Percentiles rank a stretch among this genome's conserved stretches.
These are phyloP conservation scores for Paraconiothyrium sp. DNA, from an alignment of 2,329 filamentous ascomycete genomes.

Conservation along the genomic window DNA sequence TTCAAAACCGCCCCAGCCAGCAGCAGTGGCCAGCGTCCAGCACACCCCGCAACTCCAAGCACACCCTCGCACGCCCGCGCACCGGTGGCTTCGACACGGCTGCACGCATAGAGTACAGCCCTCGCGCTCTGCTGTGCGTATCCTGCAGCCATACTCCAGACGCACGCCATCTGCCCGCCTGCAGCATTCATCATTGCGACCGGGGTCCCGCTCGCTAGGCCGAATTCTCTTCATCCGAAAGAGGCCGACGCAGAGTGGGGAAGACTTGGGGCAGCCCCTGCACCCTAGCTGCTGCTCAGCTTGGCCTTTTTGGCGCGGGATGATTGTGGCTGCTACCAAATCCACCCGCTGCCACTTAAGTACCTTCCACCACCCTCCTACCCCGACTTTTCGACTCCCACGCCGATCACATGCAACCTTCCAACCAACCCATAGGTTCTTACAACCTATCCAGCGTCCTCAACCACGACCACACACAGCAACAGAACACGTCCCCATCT, in stretches of 20 bases:
- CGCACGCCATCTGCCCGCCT: slow-evolving; percentile 32
- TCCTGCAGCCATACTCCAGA: slow-evolving; percentile 19
- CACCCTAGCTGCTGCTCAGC: slow-evolving; percentile 20
- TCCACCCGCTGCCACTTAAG: background rate
- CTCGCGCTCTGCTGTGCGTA: slow-evolving; percentile 8
- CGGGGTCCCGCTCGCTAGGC: slow-evolving; percentile 27
- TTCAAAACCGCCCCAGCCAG: background rate
- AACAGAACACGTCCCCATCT: slow-evolving; percentile 17
- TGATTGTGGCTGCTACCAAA: background rate
- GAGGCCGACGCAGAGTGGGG: background rate
- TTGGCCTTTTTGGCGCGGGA: slow-evolving; percentile 30
- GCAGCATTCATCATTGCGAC: slow-evolving; percentile 25
- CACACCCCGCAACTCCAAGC: slow-evolving; percentile 3
- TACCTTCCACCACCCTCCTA: slow-evolving; percentile 48
- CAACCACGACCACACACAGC: slow-evolving; percentile 42
- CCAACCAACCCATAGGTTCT: slow-evolving; percentile 47
- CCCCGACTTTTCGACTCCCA: slow-evolving; percentile 42
- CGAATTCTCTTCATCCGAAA: slow-evolving; percentile 30
- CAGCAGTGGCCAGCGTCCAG: background rate
- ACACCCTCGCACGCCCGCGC: slow-evolving; percentile 8
- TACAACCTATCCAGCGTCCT: slow-evolving; percentile 48
- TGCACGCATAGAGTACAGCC: no score
- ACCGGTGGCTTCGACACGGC: background rate
- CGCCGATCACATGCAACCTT: slow-evolving; percentile 51
- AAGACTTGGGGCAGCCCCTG: background rate